phyloP scores from a whole-genome alignment of 257 asterid species.

The Gynochthodes officinalis region DNA sequence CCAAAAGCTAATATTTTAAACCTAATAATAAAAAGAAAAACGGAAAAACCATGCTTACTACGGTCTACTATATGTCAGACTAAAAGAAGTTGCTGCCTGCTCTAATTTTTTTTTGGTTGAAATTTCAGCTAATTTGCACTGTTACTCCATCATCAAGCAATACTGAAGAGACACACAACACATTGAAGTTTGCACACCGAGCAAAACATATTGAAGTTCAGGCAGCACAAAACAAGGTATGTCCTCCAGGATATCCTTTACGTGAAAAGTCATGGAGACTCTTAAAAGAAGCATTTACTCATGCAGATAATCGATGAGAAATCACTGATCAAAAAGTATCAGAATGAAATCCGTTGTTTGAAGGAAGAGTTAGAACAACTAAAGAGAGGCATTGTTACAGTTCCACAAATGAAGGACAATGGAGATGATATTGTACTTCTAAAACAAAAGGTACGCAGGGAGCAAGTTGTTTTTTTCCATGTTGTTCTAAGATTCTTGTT shows the following conservation, averaged over 20 bases:
- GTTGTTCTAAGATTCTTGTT: conserved; percentile 2
- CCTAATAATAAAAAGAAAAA: neutral
- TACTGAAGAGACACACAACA: conserved; percentile 98
- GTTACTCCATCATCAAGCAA: conserved; percentile 96
- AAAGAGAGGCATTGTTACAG: conserved; percentile 77
- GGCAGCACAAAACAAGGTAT: conserved; percentile 93
- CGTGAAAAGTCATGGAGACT: conserved; percentile 12
- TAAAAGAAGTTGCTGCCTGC: neutral
- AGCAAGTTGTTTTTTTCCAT: neutral
- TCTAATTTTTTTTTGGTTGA: conserved; percentile 18
- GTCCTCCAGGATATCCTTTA: conserved; percentile 19
- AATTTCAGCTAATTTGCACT: conserved; percentile 81
- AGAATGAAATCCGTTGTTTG: conserved; percentile 83
- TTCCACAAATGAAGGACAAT: conserved; percentile 56
- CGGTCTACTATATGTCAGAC: neutral
- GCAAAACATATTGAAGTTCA: conserved; percentile 96
- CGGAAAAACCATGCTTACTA: neutral
- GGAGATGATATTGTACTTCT: conserved; percentile 77
- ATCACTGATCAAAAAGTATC: conserved; percentile 96
- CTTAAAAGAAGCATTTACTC: conserved; percentile 24
- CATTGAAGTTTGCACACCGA: conserved; percentile 97
- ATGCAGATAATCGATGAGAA: conserved; percentile 97
- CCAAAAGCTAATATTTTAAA: neutral
- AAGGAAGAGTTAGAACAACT: conserved; percentile 95
- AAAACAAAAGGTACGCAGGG: conserved; percentile 77